A percentile compares a stretch with the other conserved stretches of the same genome.
phyloP scores from a whole-genome alignment of 805 yeast genomes.

The Metschnikowia gelsemii region DNA sequence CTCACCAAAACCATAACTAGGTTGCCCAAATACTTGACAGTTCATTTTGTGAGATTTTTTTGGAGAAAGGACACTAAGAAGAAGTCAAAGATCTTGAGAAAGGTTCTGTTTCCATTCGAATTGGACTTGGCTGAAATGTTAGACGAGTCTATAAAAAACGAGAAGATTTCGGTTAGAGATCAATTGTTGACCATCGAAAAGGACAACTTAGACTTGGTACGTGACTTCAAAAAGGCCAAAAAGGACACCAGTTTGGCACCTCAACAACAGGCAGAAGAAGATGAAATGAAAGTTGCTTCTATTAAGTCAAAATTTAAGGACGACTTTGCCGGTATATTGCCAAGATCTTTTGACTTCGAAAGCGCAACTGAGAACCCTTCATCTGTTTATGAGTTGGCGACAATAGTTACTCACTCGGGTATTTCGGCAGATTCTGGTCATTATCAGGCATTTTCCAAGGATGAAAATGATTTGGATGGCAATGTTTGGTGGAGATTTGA shows the following conservation, averaged over 20 bases:
- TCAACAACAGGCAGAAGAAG: slow-evolving; percentile 55
- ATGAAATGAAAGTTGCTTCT: slow-evolving; percentile 47
- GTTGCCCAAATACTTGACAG: slow-evolving; percentile 83
- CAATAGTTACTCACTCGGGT: slow-evolving; percentile 91
- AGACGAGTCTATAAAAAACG: slow-evolving; percentile 69
- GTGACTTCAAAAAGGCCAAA: slow-evolving; percentile 67
- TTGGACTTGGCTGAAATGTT: slow-evolving; percentile 84
- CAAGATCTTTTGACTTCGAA: slow-evolving; percentile 29
- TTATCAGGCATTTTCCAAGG: slow-evolving; percentile 85
- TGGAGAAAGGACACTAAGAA: slow-evolving; percentile 92
- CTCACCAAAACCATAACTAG: slow-evolving; percentile 61
- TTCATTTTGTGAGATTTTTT: slow-evolving; percentile 90
- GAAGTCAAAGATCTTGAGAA: slow-evolving; percentile 90
- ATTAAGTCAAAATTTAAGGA: slow-evolving; percentile 52
- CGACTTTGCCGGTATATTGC: slow-evolving; percentile 44
- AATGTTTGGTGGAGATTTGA: slow-evolving; percentile 92
- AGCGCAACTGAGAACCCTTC: slow-evolving; percentile 76
- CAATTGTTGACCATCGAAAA: slow-evolving; percentile 73
- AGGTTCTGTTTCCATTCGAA: slow-evolving; percentile 92
- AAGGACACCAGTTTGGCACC: slow-evolving; percentile 43
- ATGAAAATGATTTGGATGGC: slow-evolving; percentile 60
- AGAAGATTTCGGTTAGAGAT: slow-evolving; percentile 72
- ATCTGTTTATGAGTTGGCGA: slow-evolving; percentile 77
- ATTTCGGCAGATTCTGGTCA: slow-evolving; percentile 97
- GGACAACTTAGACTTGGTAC: slow-evolving; percentile 65